Evolutionary conservation across 371 early-diverging fungal species (phyloP), one percentile per base, ranked within the genome.

Genomic region (Apophysomyces variabilis): DNA sequence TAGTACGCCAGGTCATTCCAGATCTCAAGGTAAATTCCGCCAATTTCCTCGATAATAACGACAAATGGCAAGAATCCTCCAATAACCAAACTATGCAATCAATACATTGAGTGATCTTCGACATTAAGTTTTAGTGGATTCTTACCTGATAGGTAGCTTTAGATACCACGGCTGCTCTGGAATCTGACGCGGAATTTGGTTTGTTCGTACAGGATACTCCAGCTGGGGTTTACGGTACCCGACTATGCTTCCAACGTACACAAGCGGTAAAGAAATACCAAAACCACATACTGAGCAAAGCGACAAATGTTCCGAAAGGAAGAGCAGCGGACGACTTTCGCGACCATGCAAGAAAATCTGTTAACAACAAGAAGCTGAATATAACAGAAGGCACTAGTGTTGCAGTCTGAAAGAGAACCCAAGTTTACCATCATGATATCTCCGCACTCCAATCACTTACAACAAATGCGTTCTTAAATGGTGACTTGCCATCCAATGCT

Each of bases 181-280:
- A 61, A 96, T 91, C 77, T 95, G 96, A 21, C 96, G 87, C n/a
- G 96, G 96, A 62, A 95, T 96, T 81, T 95, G 95, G 80, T 95
- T 95, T 9, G 95, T 93, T 9, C 89, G 87, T 37, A 93, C 93
- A 1, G 96, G 95, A 65, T 90, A 85, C 62, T 91, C 89, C 61
- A 92, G 86, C n/a, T 71, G 69, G 8, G 78, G 81, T 38, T 85
- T 81, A 41, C 85, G 84, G 74, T 89, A 90, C 4, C 95, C 95
- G 72, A 91, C 82, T 78, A 88, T 92, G 2, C 91, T 89, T 11
- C 95, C 95, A 7, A 89, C 66, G 21, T 91, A 66, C 44, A 87
- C 87, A 44, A 92, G 70, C 3, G 95, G 95, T 21, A 87, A 73
- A 8, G 91, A 89, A 12, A 95, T 79, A 41, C 88, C 73, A 58